These are phyloP conservation scores for Euphrasia confusa DNA, from an alignment of 257 asterid genomes.

Conservation along the genomic window DNA sequence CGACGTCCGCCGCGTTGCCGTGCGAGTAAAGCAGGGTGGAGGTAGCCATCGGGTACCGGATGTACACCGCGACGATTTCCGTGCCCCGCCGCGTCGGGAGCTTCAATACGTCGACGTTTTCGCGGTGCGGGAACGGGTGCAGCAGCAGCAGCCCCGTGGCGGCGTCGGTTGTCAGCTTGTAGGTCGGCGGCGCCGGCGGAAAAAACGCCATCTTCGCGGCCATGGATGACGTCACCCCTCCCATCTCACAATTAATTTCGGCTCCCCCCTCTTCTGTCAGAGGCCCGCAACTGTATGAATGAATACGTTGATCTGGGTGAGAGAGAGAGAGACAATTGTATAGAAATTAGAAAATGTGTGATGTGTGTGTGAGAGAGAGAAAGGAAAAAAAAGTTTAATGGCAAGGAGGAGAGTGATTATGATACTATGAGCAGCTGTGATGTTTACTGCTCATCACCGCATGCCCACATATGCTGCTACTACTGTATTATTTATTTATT, in stretches of 20 bases:
- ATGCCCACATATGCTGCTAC: slow-evolving; percentile 33
- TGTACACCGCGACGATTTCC: slow-evolving; percentile 69
- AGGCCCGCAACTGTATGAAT: too few species aligned
- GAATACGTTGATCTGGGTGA: neutral
- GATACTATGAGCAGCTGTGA: slow-evolving; percentile 57
- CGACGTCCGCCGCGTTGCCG: slow-evolving; percentile 91
- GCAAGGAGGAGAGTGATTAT: slow-evolving; percentile 25
- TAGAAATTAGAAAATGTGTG: slow-evolving; percentile 19
- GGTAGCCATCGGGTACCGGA: slow-evolving; percentile 85
- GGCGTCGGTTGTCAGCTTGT: slow-evolving; percentile 51
- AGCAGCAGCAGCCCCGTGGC: slow-evolving; percentile 59
- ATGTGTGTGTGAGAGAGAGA: neutral
- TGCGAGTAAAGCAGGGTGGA: slow-evolving; percentile 81
- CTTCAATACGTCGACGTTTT: slow-evolving; percentile 77
- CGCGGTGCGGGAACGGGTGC: slow-evolving; percentile 80
- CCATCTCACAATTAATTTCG: slow-evolving; percentile 25
- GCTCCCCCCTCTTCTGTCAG: too few species aligned
- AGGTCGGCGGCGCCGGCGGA: slow-evolving; percentile 81
- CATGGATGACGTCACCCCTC: slow-evolving; percentile 96
- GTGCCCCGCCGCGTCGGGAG: slow-evolving; percentile 75
- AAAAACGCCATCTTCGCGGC: slow-evolving; percentile 93
- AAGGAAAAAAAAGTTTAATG: slow-evolving; percentile 13
- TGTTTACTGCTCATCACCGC: slow-evolving; percentile 38
- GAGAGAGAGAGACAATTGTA: slow-evolving; percentile 7
- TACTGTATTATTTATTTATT: too few species aligned